A percentile compares a stretch with the other conserved stretches of the same genome.
Conservation (phyloP, 148 eudicot genomes). For the Nyssa sinensis region DNA sequence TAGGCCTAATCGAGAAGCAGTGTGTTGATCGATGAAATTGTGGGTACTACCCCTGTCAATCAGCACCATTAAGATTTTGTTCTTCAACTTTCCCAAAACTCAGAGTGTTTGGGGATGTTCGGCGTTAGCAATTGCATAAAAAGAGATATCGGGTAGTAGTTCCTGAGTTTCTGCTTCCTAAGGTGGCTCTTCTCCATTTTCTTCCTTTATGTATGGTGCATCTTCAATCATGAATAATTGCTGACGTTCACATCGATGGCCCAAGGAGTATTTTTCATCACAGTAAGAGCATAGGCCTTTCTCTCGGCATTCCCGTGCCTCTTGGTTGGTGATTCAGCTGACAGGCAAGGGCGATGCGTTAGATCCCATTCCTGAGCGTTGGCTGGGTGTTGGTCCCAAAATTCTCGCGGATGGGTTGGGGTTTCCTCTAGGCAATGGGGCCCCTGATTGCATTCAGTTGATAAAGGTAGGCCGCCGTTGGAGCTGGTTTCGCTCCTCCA, state of each 20-base stretch:
- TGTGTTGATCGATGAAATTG: slow-evolving; percentile 8
- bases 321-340: background rate
- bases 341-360: background rate
- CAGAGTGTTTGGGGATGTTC: slow-evolving; percentile 8
- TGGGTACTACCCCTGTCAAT: no score
- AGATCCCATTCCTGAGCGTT: background rate
- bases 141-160: slow-evolving; percentile 6
- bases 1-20: background rate
- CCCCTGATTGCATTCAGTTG: no score
- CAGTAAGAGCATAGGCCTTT: no score
- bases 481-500: no score
- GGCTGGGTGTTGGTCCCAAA: no score
- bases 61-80: no score
- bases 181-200: background rate
- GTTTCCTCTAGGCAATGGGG: no score
- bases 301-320: slow-evolving; percentile 8
- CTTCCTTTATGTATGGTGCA: no score
- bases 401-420: no score
- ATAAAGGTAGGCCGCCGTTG: no score
- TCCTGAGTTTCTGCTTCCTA: background rate
- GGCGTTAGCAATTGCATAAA: slow-evolving; percentile 14
- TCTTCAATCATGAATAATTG: slow-evolving; percentile 18
- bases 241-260: slow-evolving; percentile 5
- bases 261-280: slow-evolving; percentile 7
- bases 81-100: background rate